Percentiles rank a stretch among this genome's conserved stretches.
phyloP scores from a whole-genome alignment of 225 moss, liverwort and hornwort genomes.

The Marchantia paleacea region DNA sequence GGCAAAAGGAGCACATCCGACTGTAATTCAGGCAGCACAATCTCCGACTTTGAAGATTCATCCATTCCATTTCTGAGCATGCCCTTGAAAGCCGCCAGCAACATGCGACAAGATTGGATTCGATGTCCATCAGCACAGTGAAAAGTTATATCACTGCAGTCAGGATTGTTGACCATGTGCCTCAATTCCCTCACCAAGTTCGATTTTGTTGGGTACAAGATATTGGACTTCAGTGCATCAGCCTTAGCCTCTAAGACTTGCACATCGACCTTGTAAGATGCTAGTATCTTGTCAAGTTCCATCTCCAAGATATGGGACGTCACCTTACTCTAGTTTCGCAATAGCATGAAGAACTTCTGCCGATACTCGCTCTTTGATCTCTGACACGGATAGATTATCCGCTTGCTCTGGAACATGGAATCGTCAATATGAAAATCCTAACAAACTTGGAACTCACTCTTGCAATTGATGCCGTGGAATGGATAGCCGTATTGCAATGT shows the following conservation, averaged over 20 bases:
- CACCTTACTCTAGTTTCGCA: too few relatives aligned
- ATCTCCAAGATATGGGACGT: too few relatives aligned
- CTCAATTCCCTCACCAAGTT: neutral
- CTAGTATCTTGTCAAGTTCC: too few relatives aligned
- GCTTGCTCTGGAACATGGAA: too few relatives aligned
- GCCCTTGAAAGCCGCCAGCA: constrained; percentile 15
- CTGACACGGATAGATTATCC: too few relatives aligned
- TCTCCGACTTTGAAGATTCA: neutral
- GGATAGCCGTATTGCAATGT: too few relatives aligned
- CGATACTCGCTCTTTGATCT: too few relatives aligned
- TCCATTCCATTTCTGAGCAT: constrained; percentile 18
- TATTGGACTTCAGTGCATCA: neutral
- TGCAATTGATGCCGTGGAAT: too few relatives aligned
- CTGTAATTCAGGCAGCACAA: neutral
- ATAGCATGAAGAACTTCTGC: too few relatives aligned
- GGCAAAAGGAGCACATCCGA: constrained; percentile 2
- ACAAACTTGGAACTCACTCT: too few relatives aligned
- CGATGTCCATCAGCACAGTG: constrained; percentile 14
- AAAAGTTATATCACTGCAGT: constrained; percentile 13
- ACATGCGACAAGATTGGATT: constrained; percentile 4
- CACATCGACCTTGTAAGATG: neutral
- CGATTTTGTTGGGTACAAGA: neutral
- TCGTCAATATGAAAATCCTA: too few relatives aligned
- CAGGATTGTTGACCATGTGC: constrained; percentile 9
- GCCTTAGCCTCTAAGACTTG: neutral